Conservation (phyloP, 2,329 filamentous ascomycete genomes). For the Clonostachys sp. region DNA sequence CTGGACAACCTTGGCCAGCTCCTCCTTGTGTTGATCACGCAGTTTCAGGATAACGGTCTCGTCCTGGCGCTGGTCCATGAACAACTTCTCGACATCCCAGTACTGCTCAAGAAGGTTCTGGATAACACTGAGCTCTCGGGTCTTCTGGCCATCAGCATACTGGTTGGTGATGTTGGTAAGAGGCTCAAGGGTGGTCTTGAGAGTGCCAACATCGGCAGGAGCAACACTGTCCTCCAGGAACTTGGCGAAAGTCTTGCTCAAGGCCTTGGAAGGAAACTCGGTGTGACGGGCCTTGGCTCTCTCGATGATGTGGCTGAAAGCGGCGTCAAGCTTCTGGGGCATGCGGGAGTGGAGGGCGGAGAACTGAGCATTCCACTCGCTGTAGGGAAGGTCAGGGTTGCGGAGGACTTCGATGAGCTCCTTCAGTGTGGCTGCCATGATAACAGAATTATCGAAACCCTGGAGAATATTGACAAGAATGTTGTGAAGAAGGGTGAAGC, state of each 20-base stretch:
- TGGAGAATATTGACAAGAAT: conserved; percentile 83
- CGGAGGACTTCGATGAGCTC: conserved; percentile 88
- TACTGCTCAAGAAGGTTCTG: conserved; percentile 76
- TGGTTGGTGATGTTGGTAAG: conserved; percentile 72
- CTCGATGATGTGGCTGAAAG: conserved; percentile 81
- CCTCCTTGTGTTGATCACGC: conserved; percentile 94
- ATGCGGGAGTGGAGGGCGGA: conserved; percentile 96
- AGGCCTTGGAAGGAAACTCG: conserved; percentile 89
- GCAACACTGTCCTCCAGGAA: conserved; percentile 86
- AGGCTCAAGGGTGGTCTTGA: conserved; percentile 70
- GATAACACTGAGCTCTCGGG: conserved; percentile 82
- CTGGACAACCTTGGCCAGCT: conserved; percentile 78
- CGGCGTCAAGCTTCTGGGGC: conserved; percentile 85
- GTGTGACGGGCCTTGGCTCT: conserved; percentile 70
- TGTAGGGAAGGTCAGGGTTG: conserved; percentile 86
- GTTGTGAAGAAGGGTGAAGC: conserved; percentile 71
- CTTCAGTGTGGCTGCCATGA: conserved; percentile 84
- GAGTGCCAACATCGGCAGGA: conserved; percentile 64
- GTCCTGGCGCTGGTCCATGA: conserved; percentile 83
- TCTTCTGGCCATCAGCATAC: conserved; percentile 86
- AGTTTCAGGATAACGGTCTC: conserved; percentile 92
- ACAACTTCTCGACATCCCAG: conserved; percentile 77
- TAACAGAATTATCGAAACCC: conserved; percentile 95
- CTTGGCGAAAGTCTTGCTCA: conserved; percentile 78
- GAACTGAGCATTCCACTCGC: conserved; percentile 94